Conservation (phyloP, 2,329 filamentous ascomycete genomes). For the Fusarium sp. region DNA sequence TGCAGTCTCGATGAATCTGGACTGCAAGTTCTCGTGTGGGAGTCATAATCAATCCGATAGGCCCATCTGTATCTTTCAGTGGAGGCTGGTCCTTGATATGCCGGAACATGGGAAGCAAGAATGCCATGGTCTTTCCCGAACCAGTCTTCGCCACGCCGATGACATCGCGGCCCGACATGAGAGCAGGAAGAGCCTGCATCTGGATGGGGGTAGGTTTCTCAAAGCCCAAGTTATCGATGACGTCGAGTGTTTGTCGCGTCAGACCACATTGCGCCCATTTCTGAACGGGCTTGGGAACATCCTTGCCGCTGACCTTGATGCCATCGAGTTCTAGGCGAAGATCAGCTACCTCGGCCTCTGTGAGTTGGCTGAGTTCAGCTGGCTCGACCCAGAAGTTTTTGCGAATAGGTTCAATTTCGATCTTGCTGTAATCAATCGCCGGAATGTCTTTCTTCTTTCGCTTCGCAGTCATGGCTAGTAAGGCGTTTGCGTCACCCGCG, state of each 20-base stretch:
- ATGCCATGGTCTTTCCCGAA: slow-evolving; percentile 96
- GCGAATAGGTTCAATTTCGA: slow-evolving; percentile 84
- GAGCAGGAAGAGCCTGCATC: slow-evolving; percentile 89
- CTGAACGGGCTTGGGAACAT: slow-evolving; percentile 91
- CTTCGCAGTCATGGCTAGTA: slow-evolving; percentile 65
- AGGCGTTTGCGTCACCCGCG: slow-evolving; percentile 55
- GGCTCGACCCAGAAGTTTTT: slow-evolving; percentile 97
- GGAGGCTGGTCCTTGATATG: slow-evolving; percentile 94
- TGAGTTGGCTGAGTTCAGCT: slow-evolving; percentile 81
- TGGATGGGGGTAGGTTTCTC: slow-evolving; percentile 93
- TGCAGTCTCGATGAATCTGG: slow-evolving; percentile 94
- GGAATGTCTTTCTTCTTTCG: slow-evolving; percentile 97
- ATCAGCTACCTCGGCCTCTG: slow-evolving; percentile 81
- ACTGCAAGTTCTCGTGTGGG: slow-evolving; percentile 93
- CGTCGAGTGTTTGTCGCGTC: slow-evolving; percentile 84
- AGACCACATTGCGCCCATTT: slow-evolving; percentile 97
- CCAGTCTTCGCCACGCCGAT: slow-evolving; percentile 98
- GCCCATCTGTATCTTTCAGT: slow-evolving; percentile 84
- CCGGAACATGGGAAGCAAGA: slow-evolving; percentile 94
- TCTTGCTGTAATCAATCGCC: slow-evolving; percentile 82
- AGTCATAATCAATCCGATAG: slow-evolving; percentile 88
- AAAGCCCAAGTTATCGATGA: slow-evolving; percentile 82
- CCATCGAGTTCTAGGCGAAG: slow-evolving; percentile 89
- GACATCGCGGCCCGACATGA: slow-evolving; percentile 95
- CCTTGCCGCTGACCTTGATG: slow-evolving; percentile 89